Evolutionary conservation across 495 filamentous ascomycete genomes (phyloP), one percentile per base, ranked within the genome.

Genomic region (Saxophila tyrrhenica): DNA sequence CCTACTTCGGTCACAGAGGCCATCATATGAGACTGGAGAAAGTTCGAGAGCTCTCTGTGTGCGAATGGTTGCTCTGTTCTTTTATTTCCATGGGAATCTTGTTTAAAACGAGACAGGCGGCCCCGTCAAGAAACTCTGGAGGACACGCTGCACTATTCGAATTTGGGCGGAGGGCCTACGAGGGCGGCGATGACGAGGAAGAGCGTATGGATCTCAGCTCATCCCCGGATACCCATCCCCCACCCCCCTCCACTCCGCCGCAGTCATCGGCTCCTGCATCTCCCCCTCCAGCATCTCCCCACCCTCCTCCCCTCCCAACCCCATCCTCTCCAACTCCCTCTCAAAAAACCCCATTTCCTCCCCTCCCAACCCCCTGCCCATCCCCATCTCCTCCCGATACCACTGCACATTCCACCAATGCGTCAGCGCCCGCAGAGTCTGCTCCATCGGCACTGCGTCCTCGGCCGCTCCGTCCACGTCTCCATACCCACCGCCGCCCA

Each of bases 391-490:
- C 45, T 86, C 84, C 25, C 85, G 83, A 60, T 92, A 97, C 48
- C 79, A 67, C 39, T 85, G 77, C 60, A 95, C 70, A 65, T 95
- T 92, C 72, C 88, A 87, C 87, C 92, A 98, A 65, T 94, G 85
- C 35, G 89, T 94, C 50, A 98, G 65, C 21, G 81, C 85, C 25
- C 92, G 75, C 23, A 95, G 73, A 0, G 87, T 89, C 68, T 95
- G 87, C 68, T 98, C 92, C 3, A 94, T 70, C 7, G 91, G 90
- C 54, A 96, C 65, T 9, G 87, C 86, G 62, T 95, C 89, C 62
- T 96, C 92, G 0, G 96, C 88, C 57, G 94, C 89, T 0, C 81
- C 84, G 60, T 98, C 92, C 3, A 96, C 82, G 59, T 95, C 89
- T n/a, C 58, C 58, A n/a, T 50, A 25, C n/a, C 49, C 13, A 15